Evolutionary conservation across 2,329 filamentous ascomycete species (phyloP).

Genomic region (Calcarisporium arbuscula): DNA sequence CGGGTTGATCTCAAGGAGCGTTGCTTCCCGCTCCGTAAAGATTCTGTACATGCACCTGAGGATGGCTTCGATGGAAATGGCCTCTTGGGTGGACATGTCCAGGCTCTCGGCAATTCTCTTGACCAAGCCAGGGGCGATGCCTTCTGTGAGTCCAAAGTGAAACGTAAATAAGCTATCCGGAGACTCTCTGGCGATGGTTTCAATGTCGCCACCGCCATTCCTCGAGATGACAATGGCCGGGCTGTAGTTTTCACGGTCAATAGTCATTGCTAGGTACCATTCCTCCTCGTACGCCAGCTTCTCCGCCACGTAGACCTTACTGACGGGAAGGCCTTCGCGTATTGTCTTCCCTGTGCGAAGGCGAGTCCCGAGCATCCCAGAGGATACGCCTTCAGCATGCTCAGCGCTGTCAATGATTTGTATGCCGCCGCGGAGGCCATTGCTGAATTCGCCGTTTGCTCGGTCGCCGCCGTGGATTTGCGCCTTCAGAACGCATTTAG

Average conservation of each 20-base stretch:
- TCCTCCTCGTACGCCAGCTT: conserved; percentile 19
- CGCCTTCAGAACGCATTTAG: conserved; percentile 18
- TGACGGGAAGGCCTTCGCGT: conserved; percentile 12
- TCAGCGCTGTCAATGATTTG: conserved; percentile 10
- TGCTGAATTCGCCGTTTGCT: conserved; percentile 8
- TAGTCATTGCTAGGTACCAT: conserved; percentile 35
- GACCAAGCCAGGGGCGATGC: conserved; percentile 19
- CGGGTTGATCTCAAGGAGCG: conserved; percentile 35
- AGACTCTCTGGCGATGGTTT: conserved; percentile 9
- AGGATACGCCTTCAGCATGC: conserved; percentile 13
- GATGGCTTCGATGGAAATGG: conserved; percentile 13
- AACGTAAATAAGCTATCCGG: conserved; percentile 12
- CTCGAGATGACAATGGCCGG: conserved; percentile 32
- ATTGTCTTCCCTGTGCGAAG: conserved; percentile 2
- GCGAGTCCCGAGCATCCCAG: conserved; percentile 12
- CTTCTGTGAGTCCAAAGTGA: conserved; percentile 17
- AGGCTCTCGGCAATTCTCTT: conserved; percentile 9
- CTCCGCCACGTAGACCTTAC: conserved; percentile 31
- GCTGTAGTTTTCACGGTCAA: conserved; percentile 34
- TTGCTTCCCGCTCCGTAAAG: conserved; percentile 42
- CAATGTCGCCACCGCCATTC: conserved; percentile 11
- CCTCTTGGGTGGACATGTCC: background rate
- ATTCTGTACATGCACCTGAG: conserved; percentile 22
- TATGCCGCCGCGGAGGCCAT: conserved; percentile 6
- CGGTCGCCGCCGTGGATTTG: conserved; percentile 17